Conservation (phyloP, 2,329 filamentous ascomycete genomes). For the Trichoderma lentiforme region DNA sequence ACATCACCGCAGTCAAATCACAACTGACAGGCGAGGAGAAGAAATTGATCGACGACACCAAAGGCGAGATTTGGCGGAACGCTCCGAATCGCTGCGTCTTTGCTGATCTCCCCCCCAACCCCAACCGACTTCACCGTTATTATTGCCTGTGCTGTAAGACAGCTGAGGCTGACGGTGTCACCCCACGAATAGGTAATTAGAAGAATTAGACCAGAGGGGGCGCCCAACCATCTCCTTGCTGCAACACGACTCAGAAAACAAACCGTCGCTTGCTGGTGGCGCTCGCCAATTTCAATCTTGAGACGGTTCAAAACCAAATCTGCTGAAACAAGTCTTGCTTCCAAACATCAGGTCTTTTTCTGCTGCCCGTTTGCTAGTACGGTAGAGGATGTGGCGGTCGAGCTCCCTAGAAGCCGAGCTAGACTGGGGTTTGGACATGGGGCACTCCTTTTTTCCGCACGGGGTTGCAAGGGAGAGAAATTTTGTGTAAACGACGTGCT, state of each 20-base stretch:
- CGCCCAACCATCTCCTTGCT: not conserved
- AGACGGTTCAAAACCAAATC: not conserved
- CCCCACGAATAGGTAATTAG: not conserved
- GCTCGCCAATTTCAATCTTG: not conserved
- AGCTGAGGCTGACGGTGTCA: not conserved
- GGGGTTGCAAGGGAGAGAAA: conserved; percentile 15
- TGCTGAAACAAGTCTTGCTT: not conserved
- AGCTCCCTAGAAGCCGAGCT: conserved; percentile 4
- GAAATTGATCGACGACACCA: conserved; percentile 5
- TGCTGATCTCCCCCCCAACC: conserved; percentile 5
- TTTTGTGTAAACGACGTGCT: conserved; percentile 6
- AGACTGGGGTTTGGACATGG: not conserved
- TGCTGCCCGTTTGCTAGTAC: not conserved
- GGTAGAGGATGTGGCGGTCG: not conserved
- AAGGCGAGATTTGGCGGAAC: conserved; percentile 14
- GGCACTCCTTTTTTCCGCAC: conserved; percentile 9
- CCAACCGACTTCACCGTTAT: conserved; percentile 2
- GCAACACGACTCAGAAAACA: not conserved
- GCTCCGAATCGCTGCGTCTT: conserved; percentile 16
- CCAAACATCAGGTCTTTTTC: not conserved
- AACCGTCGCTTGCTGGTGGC: not conserved
- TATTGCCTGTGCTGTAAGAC: not conserved
- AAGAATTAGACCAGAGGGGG: not conserved
- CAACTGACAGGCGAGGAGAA: not conserved
- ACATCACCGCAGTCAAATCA: not conserved